Percentiles rank a stretch among this genome's conserved stretches.
Evolutionary conservation across 768 basidiomycete genomes (phyloP).

Genomic region (Boletus pseudopeckii): DNA sequence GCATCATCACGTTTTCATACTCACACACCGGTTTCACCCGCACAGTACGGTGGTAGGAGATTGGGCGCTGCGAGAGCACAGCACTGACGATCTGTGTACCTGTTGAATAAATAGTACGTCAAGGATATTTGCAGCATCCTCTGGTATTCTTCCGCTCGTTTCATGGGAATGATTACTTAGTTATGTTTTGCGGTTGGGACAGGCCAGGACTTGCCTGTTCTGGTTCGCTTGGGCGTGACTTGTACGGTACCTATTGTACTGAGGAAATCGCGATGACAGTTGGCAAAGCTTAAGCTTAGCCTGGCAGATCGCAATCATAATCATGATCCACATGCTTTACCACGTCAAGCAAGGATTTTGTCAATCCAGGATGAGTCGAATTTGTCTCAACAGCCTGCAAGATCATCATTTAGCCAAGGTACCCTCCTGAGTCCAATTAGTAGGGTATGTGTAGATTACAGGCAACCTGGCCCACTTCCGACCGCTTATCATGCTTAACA

Average conservation of each 20-base stretch:
- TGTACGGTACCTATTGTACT: background rate
- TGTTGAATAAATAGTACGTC: no score
- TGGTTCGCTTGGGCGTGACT: background rate
- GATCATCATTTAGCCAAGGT: background rate
- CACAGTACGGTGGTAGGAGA: no score
- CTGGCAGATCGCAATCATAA: background rate
- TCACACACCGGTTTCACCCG: no score
- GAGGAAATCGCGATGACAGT: background rate
- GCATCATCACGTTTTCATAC: no score
- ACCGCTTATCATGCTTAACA: no score
- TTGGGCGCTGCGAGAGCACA: no score
- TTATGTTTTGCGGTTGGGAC: background rate
- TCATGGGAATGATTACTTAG: background rate
- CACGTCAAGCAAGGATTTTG: background rate
- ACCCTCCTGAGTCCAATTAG: background rate
- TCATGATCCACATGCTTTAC: background rate
- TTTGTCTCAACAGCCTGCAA: background rate
- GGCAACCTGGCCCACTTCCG: background rate
- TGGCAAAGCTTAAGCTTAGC: background rate
- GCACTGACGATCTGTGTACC: background rate
- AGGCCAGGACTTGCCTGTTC: background rate
- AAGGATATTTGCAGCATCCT: no score
- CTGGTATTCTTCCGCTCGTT: background rate
- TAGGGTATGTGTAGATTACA: background rate
- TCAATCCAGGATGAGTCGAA: background rate